Evolutionary conservation across 805 yeast species (phyloP).

Genomic region (Brettanomyces custersianus): DNA sequence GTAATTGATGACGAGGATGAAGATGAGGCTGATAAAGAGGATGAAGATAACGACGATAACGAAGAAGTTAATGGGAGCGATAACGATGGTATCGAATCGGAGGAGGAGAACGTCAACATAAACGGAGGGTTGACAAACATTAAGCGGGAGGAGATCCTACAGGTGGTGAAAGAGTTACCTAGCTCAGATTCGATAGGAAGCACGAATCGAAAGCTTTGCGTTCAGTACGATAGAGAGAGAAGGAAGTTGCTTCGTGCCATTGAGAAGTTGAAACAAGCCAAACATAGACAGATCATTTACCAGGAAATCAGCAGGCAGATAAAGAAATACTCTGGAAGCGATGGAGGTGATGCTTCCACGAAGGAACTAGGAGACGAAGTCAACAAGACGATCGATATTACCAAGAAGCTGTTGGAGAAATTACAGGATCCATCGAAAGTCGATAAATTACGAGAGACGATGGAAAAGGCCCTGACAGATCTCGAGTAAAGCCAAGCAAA

Average conservation of each 20-base stretch:
- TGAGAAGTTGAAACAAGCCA: constrained; percentile 7
- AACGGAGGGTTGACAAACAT: constrained; percentile 15
- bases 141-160: constrained; percentile 16
- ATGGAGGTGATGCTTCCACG: no score
- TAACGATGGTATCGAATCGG: neutral
- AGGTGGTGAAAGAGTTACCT: constrained; percentile 24
- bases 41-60: constrained; percentile 1
- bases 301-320: no score
- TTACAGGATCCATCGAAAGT: no score
- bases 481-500: no score
- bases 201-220: constrained; percentile 14
- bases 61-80: constrained; percentile 2
- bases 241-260: constrained; percentile 11
- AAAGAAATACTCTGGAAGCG: no score
- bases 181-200: constrained; percentile 13
- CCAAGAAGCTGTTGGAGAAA: no score
- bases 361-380: no score
- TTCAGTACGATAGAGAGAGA: constrained; percentile 15
- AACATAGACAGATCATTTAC: no score
- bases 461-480: no score
- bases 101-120: constrained; percentile 10
- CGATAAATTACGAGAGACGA: no score
- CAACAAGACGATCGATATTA: no score
- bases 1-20: neutral
- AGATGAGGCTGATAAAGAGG: constrained; percentile 2